Base-by-base conservation (phyloP, 169 alveolate species). In the Eimeria sp. region DNA sequence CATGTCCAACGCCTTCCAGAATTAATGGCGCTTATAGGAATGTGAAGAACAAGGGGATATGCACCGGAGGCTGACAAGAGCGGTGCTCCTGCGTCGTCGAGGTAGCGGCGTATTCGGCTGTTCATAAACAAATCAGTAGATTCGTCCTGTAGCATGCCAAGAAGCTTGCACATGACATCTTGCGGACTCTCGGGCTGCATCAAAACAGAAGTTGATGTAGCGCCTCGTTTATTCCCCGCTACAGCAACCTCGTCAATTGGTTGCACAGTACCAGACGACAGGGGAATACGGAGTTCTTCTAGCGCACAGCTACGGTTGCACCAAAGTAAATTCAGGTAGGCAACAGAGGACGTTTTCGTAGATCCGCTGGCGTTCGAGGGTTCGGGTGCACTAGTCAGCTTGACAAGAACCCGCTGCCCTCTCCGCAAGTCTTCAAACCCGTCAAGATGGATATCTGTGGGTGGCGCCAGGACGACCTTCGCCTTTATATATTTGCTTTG, bases 91-190 rank as follows among this genome's bases (percentile, higher is more conserved):
- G 84, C 58, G 58, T n/a, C 54, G 58, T 78, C 34, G 92, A 84
- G 92, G 76, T 84, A 58, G 57, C 92, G 76, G 54, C 92, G 92
- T 27, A 45, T 84, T 25, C 40, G 58, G 76, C 92, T 84, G 34
- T 58, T 57, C 27, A 84, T 30, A 84, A 84, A 84, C 22, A 51
- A 18, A 13, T 16, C 76, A 57, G 92, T 84, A 10, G 76, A 58
- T 11, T 84, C 92, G 20, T 34, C 92, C 75, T 84, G 92, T 30
- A 84, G 76, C 78, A 84, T 54, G 45, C 61, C 47, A n/a, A 57
- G 78, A 84, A 84, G 45, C 14, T 34, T 27, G 13, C 92, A 40
- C 27, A 84, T 13, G 92, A 84, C 76, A 45, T 84, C 92, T 84
- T 45, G 73, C 10, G 92, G 92, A n/a, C 61, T 54, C 54, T 84